These are phyloP conservation scores for Singerocomus rubriflavus DNA, from an alignment of 1,284 basidiomycete genomes.

Conservation along the genomic window DNA sequence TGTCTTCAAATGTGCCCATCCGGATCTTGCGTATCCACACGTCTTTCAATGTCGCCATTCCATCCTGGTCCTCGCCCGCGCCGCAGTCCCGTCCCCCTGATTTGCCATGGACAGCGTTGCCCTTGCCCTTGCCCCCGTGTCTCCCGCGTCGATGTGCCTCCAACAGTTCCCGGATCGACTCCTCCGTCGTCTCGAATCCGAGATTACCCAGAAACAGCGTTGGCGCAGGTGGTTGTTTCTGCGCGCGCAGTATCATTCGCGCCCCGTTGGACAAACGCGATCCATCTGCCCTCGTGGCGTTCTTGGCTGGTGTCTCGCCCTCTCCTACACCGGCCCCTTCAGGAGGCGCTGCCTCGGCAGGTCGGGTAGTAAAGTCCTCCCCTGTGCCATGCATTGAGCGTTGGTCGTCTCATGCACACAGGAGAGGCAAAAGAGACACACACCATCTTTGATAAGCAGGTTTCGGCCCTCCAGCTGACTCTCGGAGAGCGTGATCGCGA, in stretches of 20 bases:
- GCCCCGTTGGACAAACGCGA: slow-evolving; percentile 67
- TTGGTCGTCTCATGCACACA: slow-evolving; percentile 17
- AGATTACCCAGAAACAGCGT: slow-evolving; percentile 91
- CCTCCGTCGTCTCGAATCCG: slow-evolving; percentile 81
- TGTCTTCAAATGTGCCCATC: slow-evolving; percentile 95
- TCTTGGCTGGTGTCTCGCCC: slow-evolving; percentile 24
- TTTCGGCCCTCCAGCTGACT: slow-evolving; percentile 80
- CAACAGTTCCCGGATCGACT: slow-evolving; percentile 69
- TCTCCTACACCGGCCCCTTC: slow-evolving; percentile 22
- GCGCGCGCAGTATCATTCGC: slow-evolving; percentile 75
- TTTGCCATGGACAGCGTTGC: slow-evolving; percentile 17
- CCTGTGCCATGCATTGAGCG: slow-evolving; percentile 41
- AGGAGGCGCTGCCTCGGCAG: slow-evolving; percentile 29
- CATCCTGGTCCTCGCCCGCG: neutral
- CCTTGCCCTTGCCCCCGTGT: slow-evolving; percentile 26
- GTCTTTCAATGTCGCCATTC: slow-evolving; percentile 34
- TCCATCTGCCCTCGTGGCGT: slow-evolving; percentile 23
- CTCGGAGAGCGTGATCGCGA: slow-evolving; percentile 82
- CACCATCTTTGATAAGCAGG: slow-evolving; percentile 91
- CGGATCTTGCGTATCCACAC: slow-evolving; percentile 85
- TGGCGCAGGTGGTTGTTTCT: slow-evolving; percentile 80
- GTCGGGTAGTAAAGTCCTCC: slow-evolving; percentile 68
- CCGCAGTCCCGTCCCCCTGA: slow-evolving; percentile 28
- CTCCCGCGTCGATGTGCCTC: slow-evolving; percentile 52
- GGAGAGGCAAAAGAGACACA: slow-evolving; percentile 16